These are phyloP conservation scores for Aechmea fasciata DNA, from an alignment of 176 grass and related monocot genomes.

Conservation along the genomic window DNA sequence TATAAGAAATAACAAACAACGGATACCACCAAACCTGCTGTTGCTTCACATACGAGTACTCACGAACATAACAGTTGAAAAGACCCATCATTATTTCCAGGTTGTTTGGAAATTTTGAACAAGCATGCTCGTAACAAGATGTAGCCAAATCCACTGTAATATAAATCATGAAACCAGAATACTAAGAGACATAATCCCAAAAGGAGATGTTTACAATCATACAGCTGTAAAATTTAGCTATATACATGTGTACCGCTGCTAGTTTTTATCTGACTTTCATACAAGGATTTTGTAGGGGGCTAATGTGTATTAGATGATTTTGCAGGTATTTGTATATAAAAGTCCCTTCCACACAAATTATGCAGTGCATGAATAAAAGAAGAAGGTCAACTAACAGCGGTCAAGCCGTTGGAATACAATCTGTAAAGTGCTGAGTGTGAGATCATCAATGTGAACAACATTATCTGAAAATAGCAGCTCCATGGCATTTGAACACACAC, in stretches of 20 bases:
- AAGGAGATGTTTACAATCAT: not conserved
- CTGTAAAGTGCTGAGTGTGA: constrained; percentile 94
- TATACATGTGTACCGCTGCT: too few relatives aligned
- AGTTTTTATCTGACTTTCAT: too few relatives aligned
- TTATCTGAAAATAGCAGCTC: constrained; percentile 59
- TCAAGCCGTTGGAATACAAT: constrained; percentile 92
- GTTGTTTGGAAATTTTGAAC: constrained; percentile 76
- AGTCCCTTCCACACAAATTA: too few relatives aligned
- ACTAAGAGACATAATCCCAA: constrained; percentile 6
- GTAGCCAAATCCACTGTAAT: constrained; percentile 90
- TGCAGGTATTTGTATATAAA: too few relatives aligned
- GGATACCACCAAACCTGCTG: constrained; percentile 54
- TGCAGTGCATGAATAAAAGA: constrained; percentile 4
- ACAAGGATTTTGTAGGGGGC: too few relatives aligned
- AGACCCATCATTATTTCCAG: constrained; percentile 98
- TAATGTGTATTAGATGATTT: too few relatives aligned
- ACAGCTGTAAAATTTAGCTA: too few relatives aligned
- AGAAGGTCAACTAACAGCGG: constrained; percentile 40
- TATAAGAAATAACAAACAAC: not conserved
- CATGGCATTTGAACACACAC: constrained; percentile 66
- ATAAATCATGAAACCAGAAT: constrained; percentile 16
- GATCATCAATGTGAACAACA: constrained; percentile 76
- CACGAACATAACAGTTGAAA: constrained; percentile 93
- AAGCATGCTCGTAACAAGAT: constrained; percentile 95
- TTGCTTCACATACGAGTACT: constrained; percentile 94